These are phyloP conservation scores for Echinosophora koreensis DNA, from an alignment of 306 rosid genomes.

Conservation along the genomic window DNA sequence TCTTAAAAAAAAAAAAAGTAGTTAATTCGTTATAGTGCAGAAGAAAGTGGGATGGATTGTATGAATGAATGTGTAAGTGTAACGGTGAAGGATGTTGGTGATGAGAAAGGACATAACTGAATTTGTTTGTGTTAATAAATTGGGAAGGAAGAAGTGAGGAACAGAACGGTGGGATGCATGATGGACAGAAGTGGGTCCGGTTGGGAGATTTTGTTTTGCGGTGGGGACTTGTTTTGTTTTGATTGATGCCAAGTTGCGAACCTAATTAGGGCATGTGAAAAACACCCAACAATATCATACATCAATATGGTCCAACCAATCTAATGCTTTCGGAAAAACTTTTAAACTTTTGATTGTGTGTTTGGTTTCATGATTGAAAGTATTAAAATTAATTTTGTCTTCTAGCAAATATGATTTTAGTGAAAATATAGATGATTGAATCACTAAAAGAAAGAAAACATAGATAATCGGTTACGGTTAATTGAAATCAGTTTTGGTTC, in stretches of 20 bases:
- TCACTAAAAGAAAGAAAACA: too few relatives aligned
- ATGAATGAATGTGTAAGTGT: background rate
- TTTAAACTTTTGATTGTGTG: too few relatives aligned
- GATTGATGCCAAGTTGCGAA: conserved; percentile 25
- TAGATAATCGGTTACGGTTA: too few relatives aligned
- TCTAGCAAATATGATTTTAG: too few relatives aligned
- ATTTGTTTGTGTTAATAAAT: background rate
- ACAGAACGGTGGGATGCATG: conserved; percentile 1
- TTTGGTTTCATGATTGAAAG: too few relatives aligned
- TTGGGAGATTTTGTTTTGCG: conserved; percentile 38
- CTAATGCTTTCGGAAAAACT: too few relatives aligned
- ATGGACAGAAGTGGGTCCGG: conserved; percentile 24
- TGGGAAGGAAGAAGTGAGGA: conserved; percentile 30
- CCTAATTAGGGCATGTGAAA: conserved; percentile 34
- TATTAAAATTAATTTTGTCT: too few relatives aligned
- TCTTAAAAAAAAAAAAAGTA: too few relatives aligned
- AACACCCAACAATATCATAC: background rate
- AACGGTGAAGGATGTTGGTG: conserved; percentile 32
- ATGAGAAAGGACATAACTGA: background rate
- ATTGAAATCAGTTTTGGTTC: too few relatives aligned
- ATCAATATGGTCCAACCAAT: background rate
- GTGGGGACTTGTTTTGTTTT: conserved; percentile 1
- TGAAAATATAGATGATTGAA: too few relatives aligned
- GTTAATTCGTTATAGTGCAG: too few relatives aligned
- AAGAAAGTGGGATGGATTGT: too few relatives aligned